phyloP scores from a whole-genome alignment of 192 early-diverging fungal species.

The Coemansia sp. region DNA sequence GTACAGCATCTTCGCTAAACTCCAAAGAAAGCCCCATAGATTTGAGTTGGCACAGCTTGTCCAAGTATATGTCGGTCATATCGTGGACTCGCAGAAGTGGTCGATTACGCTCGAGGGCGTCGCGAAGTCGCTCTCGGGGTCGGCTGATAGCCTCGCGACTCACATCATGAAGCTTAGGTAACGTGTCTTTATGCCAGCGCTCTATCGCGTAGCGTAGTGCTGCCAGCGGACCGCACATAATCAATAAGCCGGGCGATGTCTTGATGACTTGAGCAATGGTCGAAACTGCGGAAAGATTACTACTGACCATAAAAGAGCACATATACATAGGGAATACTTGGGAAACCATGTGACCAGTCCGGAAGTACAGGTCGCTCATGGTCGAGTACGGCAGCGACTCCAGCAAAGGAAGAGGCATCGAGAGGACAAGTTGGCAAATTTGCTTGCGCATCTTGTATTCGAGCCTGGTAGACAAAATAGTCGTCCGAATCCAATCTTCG shows the following conservation, averaged over 20 bases:
- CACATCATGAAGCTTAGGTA: background rate
- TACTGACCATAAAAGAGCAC: background rate
- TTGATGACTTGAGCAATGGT: slow-evolving; percentile 10
- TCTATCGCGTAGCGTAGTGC: background rate
- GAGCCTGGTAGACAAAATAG: slow-evolving; percentile 11
- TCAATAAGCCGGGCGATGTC: background rate
- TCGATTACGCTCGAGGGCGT: background rate
- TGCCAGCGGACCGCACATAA: slow-evolving; percentile 1
- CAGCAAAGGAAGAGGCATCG: slow-evolving; percentile 10
- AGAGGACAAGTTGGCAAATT: background rate
- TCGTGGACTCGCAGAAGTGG: slow-evolving; percentile 20
- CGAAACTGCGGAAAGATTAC: background rate
- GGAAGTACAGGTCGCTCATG: background rate
- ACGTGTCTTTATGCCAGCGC: background rate
- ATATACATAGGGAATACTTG: background rate
- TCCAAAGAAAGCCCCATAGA: background rate
- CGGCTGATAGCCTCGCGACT: background rate
- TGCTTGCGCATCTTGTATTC: background rate
- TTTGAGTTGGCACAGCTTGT: background rate
- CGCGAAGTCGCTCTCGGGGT: background rate
- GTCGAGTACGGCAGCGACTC: slow-evolving; percentile 9
- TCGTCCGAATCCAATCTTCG: slow-evolving; percentile 1
- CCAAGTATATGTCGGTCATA: background rate
- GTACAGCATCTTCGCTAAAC: background rate
- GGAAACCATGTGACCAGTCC: too few species aligned